Conservation (phyloP, 768 basidiomycete species). For the Mycena latifolia region DNA sequence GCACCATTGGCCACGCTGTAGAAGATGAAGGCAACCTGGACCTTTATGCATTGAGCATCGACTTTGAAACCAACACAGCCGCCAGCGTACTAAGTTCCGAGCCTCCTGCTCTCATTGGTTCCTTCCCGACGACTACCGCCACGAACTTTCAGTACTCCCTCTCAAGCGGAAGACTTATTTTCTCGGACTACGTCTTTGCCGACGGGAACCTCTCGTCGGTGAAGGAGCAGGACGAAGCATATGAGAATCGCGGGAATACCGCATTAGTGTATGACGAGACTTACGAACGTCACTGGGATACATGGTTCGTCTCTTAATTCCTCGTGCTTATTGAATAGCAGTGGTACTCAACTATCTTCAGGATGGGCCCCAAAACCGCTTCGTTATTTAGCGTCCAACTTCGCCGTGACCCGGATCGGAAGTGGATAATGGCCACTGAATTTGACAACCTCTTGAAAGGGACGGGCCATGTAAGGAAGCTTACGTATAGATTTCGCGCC, state of each 20-base stretch:
- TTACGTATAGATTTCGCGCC: neutral
- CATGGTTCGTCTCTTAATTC: constrained; percentile 29
- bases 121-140: constrained; percentile 75
- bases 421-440: constrained; percentile 65
- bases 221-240: constrained; percentile 76
- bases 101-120: constrained; percentile 65
- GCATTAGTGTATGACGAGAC: constrained; percentile 76
- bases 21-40: constrained; percentile 66
- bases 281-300: constrained; percentile 84
- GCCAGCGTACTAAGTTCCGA: constrained; percentile 49
- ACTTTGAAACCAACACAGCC: constrained; percentile 48
- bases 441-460: constrained; percentile 74
- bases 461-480: constrained; percentile 72
- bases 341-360: constrained; percentile 40
- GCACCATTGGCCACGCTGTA: constrained; percentile 79
- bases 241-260: constrained; percentile 78
- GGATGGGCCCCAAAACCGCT: constrained; percentile 78
- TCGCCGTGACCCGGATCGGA: constrained; percentile 56
- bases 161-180: constrained; percentile 64
- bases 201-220: constrained; percentile 81
- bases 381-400: constrained; percentile 81
- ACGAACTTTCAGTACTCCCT: constrained; percentile 77
- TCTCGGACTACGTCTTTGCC: constrained; percentile 86
- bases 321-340: neutral
- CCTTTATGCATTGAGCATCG: constrained; percentile 71